Conservation (phyloP, 441 rosid species). For the Bruguiera hainesii region DNA sequence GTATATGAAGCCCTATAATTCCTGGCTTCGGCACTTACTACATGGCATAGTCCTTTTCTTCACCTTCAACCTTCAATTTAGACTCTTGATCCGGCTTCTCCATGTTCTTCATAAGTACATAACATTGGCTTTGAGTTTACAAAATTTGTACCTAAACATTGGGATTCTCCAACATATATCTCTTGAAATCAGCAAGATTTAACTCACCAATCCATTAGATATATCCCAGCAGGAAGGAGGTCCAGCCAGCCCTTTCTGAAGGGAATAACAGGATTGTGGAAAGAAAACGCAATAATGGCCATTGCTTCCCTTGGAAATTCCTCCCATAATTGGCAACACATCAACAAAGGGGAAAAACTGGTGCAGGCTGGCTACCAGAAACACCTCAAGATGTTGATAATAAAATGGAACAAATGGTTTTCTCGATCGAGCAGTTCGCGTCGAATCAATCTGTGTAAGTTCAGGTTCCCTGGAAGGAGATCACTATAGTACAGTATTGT, state of each 20-base stretch:
- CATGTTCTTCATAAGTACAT: too few species aligned
- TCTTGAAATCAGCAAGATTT: background rate
- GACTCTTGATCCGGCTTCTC: too few species aligned
- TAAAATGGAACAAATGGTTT: slow-evolving; percentile 41
- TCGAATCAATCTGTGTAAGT: slow-evolving; percentile 41
- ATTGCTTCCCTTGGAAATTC: background rate
- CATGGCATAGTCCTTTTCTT: too few species aligned
- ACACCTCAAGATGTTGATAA: slow-evolving; percentile 39
- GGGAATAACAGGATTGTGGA: background rate
- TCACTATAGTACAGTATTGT: slow-evolving; percentile 44
- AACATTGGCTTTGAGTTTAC: background rate
- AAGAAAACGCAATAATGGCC: background rate
- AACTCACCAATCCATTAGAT: background rate
- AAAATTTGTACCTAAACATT: background rate
- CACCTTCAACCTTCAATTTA: too few species aligned
- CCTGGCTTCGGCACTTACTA: too few species aligned
- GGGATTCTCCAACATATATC: background rate
- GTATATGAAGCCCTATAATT: too few species aligned
- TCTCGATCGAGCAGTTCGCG: slow-evolving; percentile 34
- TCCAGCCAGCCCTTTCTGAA: background rate
- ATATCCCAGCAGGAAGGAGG: background rate
- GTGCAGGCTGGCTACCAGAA: slow-evolving; percentile 28
- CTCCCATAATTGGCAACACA: too few species aligned
- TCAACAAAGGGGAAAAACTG: too few species aligned
- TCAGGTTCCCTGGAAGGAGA: slow-evolving; percentile 44